A percentile compares a stretch with the other conserved stretches of the same genome.
These are phyloP conservation scores for Xylariaceae sp. DNA, from an alignment of 2,329 filamentous ascomycete genomes.

Conservation along the genomic window DNA sequence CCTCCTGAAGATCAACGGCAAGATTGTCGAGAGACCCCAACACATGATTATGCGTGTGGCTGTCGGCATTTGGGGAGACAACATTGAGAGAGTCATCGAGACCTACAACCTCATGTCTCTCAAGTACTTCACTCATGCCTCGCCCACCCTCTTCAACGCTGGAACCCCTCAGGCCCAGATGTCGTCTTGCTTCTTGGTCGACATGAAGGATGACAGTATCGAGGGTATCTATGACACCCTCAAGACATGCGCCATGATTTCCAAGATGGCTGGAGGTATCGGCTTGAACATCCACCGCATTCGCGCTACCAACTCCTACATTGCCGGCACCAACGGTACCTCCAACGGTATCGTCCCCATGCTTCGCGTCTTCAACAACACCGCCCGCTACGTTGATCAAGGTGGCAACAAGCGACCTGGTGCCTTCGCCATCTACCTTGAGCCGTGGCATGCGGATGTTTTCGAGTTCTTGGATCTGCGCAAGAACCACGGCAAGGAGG, in stretches of 20 bases:
- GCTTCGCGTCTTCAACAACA: conserved; percentile 99
- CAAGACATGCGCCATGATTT: conserved; percentile 99
- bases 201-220: conserved; percentile 99
- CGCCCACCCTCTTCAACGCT: conserved; percentile 95
- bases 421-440: conserved; percentile 97
- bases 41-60: conserved; percentile 99
- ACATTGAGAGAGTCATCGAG: conserved; percentile 91
- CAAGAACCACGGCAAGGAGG: conserved; percentile 99
- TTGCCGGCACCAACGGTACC: conserved; percentile 94
- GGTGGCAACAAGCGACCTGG: conserved; percentile 98
- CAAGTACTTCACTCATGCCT: conserved; percentile 98
- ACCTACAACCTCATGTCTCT: conserved; percentile 99
- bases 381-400: conserved; percentile 95
- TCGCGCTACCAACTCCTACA: conserved; percentile 95
- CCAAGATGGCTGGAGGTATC: conserved; percentile 98
- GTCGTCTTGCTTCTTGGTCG: conserved; percentile 96
- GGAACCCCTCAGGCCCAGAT: conserved; percentile 92
- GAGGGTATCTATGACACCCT: conserved; percentile 98
- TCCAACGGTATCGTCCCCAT: conserved; percentile 97
- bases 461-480: conserved; percentile 96
- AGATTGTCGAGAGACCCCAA: conserved; percentile 94
- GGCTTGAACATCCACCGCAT: conserved; percentile 96
- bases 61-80: conserved; percentile 91
- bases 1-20: conserved; percentile 88
- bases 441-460: conserved; percentile 97